phyloP scores from a whole-genome alignment of 768 basidiomycete genomes.

The Amanita fuliginea region DNA sequence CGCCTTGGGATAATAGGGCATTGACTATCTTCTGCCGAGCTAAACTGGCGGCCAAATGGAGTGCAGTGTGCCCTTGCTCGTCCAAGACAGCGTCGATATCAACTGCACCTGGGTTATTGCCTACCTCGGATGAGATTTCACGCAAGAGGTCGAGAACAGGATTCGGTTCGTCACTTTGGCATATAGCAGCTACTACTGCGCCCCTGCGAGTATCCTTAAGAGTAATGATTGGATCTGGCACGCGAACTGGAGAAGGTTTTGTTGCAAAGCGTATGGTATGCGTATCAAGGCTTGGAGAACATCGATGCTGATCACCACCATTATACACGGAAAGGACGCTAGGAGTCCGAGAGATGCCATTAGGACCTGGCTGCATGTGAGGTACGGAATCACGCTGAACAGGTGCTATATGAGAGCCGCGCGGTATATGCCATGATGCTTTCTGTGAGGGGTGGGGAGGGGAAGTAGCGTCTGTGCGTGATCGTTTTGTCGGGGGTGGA shows the following conservation, averaged over 20 bases:
- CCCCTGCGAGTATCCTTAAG: slow-evolving; percentile 45
- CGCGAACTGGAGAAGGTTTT: slow-evolving; percentile 43
- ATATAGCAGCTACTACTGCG: slow-evolving; percentile 56
- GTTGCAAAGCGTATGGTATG: slow-evolving; percentile 55
- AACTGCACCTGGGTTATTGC: slow-evolving; percentile 18
- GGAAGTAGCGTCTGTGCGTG: slow-evolving; percentile 40
- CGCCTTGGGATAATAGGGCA: slow-evolving; percentile 64
- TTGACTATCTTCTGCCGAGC: slow-evolving; percentile 59
- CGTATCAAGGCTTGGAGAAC: slow-evolving; percentile 28
- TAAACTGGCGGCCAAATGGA: slow-evolving; percentile 88
- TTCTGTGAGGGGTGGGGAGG: slow-evolving; percentile 23
- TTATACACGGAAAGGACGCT: slow-evolving; percentile 32
- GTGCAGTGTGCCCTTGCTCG: slow-evolving; percentile 87
- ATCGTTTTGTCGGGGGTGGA: slow-evolving; percentile 63
- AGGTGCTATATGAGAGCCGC: slow-evolving; percentile 19
- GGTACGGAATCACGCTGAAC: slow-evolving; percentile 14
- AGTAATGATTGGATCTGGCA: slow-evolving; percentile 41
- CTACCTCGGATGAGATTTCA: slow-evolving; percentile 40
- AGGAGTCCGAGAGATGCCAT: slow-evolving; percentile 36
- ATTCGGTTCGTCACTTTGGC: slow-evolving; percentile 56
- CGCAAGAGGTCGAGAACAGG: slow-evolving; percentile 55
- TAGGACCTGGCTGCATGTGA: slow-evolving; percentile 22
- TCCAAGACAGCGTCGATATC: slow-evolving; percentile 86
- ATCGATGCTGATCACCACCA: slow-evolving; percentile 28
- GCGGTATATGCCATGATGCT: slow-evolving; percentile 21